phyloP scores from a whole-genome alignment of 176 grass and related monocot genomes.

The Triticum dicoccoides region DNA sequence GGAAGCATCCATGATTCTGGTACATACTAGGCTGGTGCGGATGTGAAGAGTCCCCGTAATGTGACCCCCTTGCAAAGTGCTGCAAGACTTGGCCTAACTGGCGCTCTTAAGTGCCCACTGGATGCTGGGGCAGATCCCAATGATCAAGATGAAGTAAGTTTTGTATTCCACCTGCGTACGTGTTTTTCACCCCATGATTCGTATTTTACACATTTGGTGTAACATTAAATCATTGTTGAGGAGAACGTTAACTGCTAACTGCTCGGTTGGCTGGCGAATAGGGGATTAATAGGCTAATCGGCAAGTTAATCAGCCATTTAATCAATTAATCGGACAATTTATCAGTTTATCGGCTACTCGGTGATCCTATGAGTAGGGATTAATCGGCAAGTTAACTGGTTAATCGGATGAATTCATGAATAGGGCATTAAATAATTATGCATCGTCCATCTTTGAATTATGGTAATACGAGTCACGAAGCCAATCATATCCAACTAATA shows the following conservation, averaged over 20 bases:
- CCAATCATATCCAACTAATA: background rate
- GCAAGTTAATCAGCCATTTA: too few relatives aligned
- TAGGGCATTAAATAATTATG: background rate
- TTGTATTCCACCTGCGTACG: background rate
- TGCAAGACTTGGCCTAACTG: background rate
- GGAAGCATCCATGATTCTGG: background rate
- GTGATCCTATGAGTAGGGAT: too few relatives aligned
- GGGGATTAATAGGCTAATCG: too few relatives aligned
- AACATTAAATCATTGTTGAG: background rate
- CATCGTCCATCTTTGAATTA: background rate
- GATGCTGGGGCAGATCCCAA: conserved; percentile 3
- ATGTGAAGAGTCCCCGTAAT: background rate
- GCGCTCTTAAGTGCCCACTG: background rate
- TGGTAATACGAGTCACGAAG: background rate
- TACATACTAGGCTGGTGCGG: background rate
- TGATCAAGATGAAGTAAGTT: background rate
- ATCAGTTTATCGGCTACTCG: too few relatives aligned
- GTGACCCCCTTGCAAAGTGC: background rate
- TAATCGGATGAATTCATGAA: too few relatives aligned
- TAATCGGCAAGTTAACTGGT: too few relatives aligned
- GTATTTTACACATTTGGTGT: background rate
- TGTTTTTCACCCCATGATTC: background rate
- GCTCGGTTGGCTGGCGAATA: too few relatives aligned
- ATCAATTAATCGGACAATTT: too few relatives aligned
- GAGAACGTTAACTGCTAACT: too few relatives aligned